phyloP scores from a whole-genome alignment of 495 filamentous ascomycete genomes.

The Tuber melanosporum region DNA sequence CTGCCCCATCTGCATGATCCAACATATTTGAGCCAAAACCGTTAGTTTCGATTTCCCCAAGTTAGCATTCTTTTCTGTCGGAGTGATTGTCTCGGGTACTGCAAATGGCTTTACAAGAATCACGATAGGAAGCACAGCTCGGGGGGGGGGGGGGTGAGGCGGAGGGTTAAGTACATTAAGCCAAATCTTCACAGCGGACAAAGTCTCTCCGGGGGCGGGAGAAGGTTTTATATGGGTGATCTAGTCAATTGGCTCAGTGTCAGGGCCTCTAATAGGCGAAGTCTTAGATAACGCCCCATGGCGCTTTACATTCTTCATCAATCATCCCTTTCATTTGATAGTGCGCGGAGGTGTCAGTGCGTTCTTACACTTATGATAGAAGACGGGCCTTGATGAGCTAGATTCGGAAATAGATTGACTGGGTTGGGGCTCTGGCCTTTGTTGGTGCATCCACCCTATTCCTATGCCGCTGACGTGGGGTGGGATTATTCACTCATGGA shows the following conservation, averaged over 20 bases:
- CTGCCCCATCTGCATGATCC: conserved; percentile 50
- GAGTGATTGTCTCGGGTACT: conserved; percentile 51
- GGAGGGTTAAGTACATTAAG: conserved; percentile 54
- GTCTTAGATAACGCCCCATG: conserved; percentile 44
- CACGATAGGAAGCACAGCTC: conserved; percentile 52
- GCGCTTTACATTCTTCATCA: conserved; percentile 54
- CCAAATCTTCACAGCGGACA: conserved; percentile 52
- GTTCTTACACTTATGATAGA: conserved; percentile 41
- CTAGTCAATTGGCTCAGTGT: conserved; percentile 51
- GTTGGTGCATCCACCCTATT: conserved; percentile 45
- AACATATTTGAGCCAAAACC: conserved; percentile 56
- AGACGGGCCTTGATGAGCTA: conserved; percentile 30
- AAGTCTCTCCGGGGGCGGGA: conserved; percentile 52
- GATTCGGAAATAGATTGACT: conserved; percentile 52
- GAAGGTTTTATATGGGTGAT: conserved; percentile 51
- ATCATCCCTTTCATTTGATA: conserved; percentile 40
- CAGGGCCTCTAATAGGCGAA: conserved; percentile 54
- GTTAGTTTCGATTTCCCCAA: conserved; percentile 49
- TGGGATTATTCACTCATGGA: conserved; percentile 49
- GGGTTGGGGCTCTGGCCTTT: conserved; percentile 53
- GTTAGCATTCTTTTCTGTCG: conserved; percentile 50
- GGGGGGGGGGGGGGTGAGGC: conserved; percentile 53
- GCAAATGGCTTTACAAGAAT: conserved; percentile 51
- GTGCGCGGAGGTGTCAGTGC: conserved; percentile 36
- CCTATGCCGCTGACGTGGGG: conserved; percentile 52